Evolutionary conservation across 148 eudicot species (phyloP).

Genomic region (Fagopyrum tataricum): DNA sequence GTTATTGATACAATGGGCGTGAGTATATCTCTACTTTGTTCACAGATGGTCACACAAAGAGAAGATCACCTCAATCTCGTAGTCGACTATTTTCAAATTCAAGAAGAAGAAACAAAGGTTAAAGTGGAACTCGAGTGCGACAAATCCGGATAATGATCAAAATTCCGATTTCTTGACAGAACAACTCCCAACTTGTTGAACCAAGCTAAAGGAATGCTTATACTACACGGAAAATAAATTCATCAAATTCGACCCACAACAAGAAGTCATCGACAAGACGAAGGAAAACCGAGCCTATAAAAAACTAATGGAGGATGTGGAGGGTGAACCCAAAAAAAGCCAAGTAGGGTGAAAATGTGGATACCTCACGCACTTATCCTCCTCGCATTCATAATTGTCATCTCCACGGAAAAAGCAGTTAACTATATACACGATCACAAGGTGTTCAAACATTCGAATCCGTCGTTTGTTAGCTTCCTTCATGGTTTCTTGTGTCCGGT

Average conservation of each 20-base stretch:
- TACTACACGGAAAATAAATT: too few species aligned
- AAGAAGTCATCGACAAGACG: not conserved
- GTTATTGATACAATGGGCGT: too few species aligned
- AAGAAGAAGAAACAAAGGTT: not conserved
- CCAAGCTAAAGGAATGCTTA: too few species aligned
- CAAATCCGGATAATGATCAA: not conserved
- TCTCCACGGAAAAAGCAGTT: not conserved
- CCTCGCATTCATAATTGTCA: not conserved
- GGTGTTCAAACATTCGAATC: not conserved
- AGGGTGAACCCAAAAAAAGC: not conserved
- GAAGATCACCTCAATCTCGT: not conserved
- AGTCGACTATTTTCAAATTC: not conserved
- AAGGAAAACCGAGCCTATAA: not conserved
- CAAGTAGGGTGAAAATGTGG: not conserved
- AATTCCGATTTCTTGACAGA: too few species aligned
- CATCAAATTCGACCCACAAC: too few species aligned
- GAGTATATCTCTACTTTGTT: not conserved
- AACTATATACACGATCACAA: not conserved
- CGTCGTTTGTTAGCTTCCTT: not conserved
- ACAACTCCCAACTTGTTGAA: too few species aligned
- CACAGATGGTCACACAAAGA: not conserved
- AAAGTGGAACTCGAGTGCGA: not conserved
- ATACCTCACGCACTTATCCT: not conserved
- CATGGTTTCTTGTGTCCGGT: not conserved
- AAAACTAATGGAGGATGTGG: not conserved